Percentiles rank a stretch among this genome's conserved stretches.
Conservation (phyloP, 2,329 filamentous ascomycete genomes). For the Claviceps sp. region DNA sequence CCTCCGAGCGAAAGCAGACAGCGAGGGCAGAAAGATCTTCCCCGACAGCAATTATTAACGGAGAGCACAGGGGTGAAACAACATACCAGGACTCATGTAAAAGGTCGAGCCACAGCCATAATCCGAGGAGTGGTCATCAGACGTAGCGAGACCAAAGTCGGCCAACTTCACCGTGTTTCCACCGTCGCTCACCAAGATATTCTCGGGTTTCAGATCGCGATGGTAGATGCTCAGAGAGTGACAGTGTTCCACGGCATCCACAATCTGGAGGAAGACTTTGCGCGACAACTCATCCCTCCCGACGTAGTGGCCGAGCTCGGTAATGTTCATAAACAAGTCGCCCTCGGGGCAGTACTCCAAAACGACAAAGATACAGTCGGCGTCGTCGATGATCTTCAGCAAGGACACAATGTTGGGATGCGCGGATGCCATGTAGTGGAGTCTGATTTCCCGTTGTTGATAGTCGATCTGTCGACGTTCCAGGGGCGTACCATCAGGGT, state of each 20-base stretch:
- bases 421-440: slow-evolving; percentile 78
- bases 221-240: slow-evolving; percentile 92
- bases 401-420: slow-evolving; percentile 91
- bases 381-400: slow-evolving; percentile 81
- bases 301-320: slow-evolving; percentile 83
- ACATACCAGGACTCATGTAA: slow-evolving; percentile 97
- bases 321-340: slow-evolving; percentile 95
- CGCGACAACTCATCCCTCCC: slow-evolving; percentile 82
- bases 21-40: too few relatives aligned
- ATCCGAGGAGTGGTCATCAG: slow-evolving; percentile 71
- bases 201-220: slow-evolving; percentile 94
- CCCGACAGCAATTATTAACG: too few relatives aligned
- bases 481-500: slow-evolving; percentile 53
- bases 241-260: slow-evolving; percentile 94
- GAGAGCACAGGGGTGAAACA: background rate
- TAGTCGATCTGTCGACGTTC: slow-evolving; percentile 79
- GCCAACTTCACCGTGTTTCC: slow-evolving; percentile 89
- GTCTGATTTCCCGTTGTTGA: slow-evolving; percentile 82
- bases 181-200: slow-evolving; percentile 81
- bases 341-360: slow-evolving; percentile 96
- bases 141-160: slow-evolving; percentile 91
- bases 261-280: slow-evolving; percentile 80
- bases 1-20: too few relatives aligned
- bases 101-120: slow-evolving; percentile 98
- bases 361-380: slow-evolving; percentile 89